Evolutionary conservation across 2,329 filamentous ascomycete genomes (phyloP), one percentile per base, ranked within the genome.

Genomic region (Verticillium nonalfalfae): DNA sequence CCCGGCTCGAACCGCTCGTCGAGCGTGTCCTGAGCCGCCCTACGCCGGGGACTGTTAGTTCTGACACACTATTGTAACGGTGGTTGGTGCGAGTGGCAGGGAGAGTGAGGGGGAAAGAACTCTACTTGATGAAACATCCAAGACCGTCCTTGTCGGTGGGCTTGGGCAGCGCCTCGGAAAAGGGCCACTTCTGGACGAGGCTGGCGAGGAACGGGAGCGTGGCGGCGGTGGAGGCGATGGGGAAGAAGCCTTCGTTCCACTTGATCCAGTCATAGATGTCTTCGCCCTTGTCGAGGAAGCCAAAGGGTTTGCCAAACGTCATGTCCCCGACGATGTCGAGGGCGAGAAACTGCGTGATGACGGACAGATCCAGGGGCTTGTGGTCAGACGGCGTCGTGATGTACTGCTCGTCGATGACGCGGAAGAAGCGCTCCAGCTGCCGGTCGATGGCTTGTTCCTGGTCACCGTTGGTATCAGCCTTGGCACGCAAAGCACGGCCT

Each of bases 311-410:
- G 7, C 82, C 82, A n/a, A 84, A 78, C 0, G 80, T 80, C 26
- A 85, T 70, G 40, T 82, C 76, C 13, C 78, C 79, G 52, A 85
- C 81, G 2, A 81, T 79, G 61, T 86, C 83, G 0, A 85, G 71
- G 1, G 82, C 78, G 60, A 85, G 81, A 72, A 78, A 83, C 31
- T 81, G 79, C 2, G 78, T 77, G 63, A 81, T 81, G 45, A 74
- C 72, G 26, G 78, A 79, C 54, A 85, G 70, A 65, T 85, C 81
- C 61, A 85, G 72, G 0, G 72, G 73, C 0, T 67, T 67, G 31
- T 72, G 72, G 1, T 72, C 62, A 1, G 61, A 63, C 3, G 73
- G 67, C 1, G 67, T 76, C 3, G 76, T 78, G 9, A 78, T 64
- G 60, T 85, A 85, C 65, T 80, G 81, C 36, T 66, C 66, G 18